Evolutionary conservation across 2,329 filamentous ascomycete genomes (phyloP), one percentile per base, ranked within the genome.

Genomic region (Fusarium abutilonis): DNA sequence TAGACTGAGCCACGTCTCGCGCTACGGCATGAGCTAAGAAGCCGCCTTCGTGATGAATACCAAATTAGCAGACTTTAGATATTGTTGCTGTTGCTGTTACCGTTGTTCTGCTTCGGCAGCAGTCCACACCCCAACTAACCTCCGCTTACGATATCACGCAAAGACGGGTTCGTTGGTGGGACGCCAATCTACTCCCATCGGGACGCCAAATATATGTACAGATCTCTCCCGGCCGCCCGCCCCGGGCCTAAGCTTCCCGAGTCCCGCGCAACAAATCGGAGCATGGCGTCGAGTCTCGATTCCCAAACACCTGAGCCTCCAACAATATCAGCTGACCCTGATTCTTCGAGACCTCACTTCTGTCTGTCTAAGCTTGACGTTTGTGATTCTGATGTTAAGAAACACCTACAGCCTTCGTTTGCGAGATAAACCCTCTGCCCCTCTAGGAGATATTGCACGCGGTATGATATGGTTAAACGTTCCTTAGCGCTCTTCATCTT

Each of bases 1-100:
- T 62, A 70, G 66, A 48, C 63, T 52, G 50, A 62, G 59, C 58
- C 52, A 54, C 50, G 41, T 56, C 56, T 56, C 50, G 46, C 55
- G 32, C 59, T 66, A 62, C 55, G 47, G 41, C 52, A 48, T 48
- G 46, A 45, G 34, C 42, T 51, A 58, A 57, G 48, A 55, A 31
- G 31, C 46, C 40, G 48, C 38, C 19, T 43, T 34, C 32, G 28
- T 59, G 35, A 42, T 31, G 44, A 57, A 58, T 31, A 60, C 47
- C 47, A 28, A 41, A 57, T 56, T 31, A 60, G 50, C 50, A 63
- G 48, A 56, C 57, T 56, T 55, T 40, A 46, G 44, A 44, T 28
- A 19, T 38, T 10, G 15, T 49, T 64, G 32, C 14, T 6, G 39
- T n/a, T 4, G 23, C 23, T 41, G 57, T 54, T 42, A 38, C 51